These are phyloP conservation scores for Phalaenopsis hybrid DNA, from an alignment of 116 monocot genomes.

Conservation along the genomic window DNA sequence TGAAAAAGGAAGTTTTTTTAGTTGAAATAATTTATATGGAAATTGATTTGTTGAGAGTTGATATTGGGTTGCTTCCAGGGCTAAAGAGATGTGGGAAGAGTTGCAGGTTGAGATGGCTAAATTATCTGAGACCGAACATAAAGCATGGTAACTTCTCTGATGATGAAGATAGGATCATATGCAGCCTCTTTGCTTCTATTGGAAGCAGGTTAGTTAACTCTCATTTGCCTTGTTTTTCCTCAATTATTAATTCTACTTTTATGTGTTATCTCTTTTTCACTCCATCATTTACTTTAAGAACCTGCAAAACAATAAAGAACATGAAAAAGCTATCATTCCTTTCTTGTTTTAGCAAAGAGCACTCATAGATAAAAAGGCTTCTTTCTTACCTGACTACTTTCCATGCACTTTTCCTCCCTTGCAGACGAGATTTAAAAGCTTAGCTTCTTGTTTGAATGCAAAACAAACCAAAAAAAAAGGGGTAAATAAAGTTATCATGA, in stretches of 20 bases:
- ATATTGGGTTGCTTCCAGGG: constrained; percentile 7
- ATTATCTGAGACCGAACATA: constrained; percentile 20
- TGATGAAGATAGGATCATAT: constrained; percentile 18
- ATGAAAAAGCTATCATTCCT: neutral
- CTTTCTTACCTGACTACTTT: neutral
- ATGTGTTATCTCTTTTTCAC: neutral
- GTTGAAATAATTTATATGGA: neutral
- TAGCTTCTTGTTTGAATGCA: neutral
- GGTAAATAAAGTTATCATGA: too few species aligned
- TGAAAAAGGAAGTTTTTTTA: neutral
- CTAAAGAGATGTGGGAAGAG: constrained; percentile 23
- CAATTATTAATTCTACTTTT: neutral
- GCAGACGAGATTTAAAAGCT: too few species aligned
- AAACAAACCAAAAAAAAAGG: too few species aligned
- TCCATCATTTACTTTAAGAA: neutral
- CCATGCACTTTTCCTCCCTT: neutral
- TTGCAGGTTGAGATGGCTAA: constrained; percentile 22
- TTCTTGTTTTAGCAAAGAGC: neutral
- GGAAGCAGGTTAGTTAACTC: constrained; percentile 15
- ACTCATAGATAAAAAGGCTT: neutral
- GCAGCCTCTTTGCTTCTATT: constrained; percentile 15
- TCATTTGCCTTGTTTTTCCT: neutral
- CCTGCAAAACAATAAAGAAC: neutral
- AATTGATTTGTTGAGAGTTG: neutral
- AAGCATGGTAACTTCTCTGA: constrained; percentile 20